These are phyloP conservation scores for Quercus ilex DNA, from an alignment of 306 rosid species.

Conservation along the genomic window DNA sequence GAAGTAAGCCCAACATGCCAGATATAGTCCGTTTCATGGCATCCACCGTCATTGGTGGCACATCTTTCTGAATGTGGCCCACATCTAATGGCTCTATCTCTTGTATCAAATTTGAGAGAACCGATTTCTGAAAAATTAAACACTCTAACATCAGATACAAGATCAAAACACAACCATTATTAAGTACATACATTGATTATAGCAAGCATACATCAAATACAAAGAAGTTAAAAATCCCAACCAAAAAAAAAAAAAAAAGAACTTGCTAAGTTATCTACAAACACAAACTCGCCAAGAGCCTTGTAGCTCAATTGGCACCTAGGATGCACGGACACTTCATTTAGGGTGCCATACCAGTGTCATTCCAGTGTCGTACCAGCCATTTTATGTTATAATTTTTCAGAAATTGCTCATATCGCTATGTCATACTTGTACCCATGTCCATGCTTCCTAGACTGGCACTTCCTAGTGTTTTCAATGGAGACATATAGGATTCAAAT, in stretches of 20 bases:
- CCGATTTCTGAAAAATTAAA: slow-evolving; percentile 52
- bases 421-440: no score
- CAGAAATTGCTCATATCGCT: no score
- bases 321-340: no score
- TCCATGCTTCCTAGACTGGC: no score
- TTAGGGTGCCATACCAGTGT: no score
- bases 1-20: slow-evolving; percentile 94
- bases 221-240: slow-evolving; percentile 1
- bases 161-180: neutral
- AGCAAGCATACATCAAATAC: neutral
- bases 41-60: slow-evolving; percentile 74
- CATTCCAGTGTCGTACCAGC: no score
- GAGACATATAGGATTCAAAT: no score
- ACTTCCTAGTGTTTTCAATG: no score
- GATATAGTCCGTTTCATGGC: slow-evolving; percentile 97
- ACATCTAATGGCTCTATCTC: slow-evolving; percentile 95
- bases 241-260: neutral
- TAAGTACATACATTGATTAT: neutral
- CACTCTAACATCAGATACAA: slow-evolving; percentile 13
- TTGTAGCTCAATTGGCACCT: no score
- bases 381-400: no score
- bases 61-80: slow-evolving; percentile 81
- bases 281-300: neutral
- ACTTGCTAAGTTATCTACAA: neutral
- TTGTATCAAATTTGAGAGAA: slow-evolving; percentile 65